Evolutionary conservation across 805 yeast genomes (phyloP), one percentile per base, ranked within the genome.

Genomic region (Cyberlindnera petersonii): DNA sequence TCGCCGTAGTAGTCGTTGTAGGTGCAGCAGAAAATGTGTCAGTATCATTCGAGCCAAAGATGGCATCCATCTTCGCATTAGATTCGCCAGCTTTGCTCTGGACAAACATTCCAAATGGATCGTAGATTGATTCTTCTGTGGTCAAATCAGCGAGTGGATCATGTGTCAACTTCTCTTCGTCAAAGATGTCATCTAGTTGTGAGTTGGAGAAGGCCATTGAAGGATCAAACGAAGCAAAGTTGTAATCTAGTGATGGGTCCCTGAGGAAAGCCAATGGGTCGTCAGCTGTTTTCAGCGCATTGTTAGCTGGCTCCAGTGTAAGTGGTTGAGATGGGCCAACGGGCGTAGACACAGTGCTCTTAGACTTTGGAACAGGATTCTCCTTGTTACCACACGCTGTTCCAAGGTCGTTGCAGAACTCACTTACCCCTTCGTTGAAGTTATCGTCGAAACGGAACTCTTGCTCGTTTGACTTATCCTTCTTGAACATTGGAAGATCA

Each of bases 331-430:
- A 4, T 14, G 31, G 19, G 5, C 15, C 35, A 4, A 26, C 5
- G 1, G 46, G 42, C 31, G 42, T 24, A 6, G 31, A 13, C 4
- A 41, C 34, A 14, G 45, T 31, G 16, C 53, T 29, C 41, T 40
- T 43, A 10, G 52, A 38, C 51, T 64, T 60, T 3, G 96, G 94
- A 4, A 80, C 58, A 4, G 93, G 95, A 47, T 74, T 63, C 13
- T 71, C 71, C 51, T 69, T 79, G 6, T 81, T 79, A 14, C 96
- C 97, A 62, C 97, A 89, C 1, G 88, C 97, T 58, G 78, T 72
- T 45, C 76, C 74, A 55, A 91, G 70, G 50, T 79, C 76, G 19
- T 74, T 74, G 56, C 98, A 91, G 58, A 91, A 91, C 21, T 75
- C 77, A 43, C 75, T 73, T 39, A 81, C 79, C 48, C 81, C 79